Percentiles rank a stretch among this genome's conserved stretches.
Conservation (phyloP, 176 grass and related monocot genomes). For the Oryza rufipogon region DNA sequence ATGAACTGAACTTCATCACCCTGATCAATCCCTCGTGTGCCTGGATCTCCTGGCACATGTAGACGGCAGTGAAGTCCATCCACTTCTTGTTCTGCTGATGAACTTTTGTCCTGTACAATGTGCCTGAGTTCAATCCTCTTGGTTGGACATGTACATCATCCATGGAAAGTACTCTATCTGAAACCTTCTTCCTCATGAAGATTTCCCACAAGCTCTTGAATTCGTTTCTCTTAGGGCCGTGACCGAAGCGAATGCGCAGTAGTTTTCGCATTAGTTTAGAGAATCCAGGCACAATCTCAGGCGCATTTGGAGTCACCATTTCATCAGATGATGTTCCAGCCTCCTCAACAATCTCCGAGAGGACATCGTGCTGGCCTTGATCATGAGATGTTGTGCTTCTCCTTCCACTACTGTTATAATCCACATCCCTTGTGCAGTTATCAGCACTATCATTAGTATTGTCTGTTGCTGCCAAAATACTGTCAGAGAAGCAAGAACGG, state of each 20-base stretch:
- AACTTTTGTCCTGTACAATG: constrained; percentile 47
- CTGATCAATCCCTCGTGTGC: constrained; percentile 73
- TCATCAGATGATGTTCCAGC: constrained; percentile 37
- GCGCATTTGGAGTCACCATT: constrained; percentile 40
- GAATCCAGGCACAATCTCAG: constrained; percentile 43
- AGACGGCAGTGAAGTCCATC: constrained; percentile 76
- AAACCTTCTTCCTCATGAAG: constrained; percentile 42
- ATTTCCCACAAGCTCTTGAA: constrained; percentile 47
- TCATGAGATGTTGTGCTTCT: constrained; percentile 39
- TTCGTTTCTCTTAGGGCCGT: constrained; percentile 26
- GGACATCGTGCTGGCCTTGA: constrained; percentile 9
- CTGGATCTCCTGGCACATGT: constrained; percentile 73
- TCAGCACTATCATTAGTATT: not conserved
- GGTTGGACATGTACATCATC: constrained; percentile 18
- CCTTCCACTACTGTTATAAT: constrained; percentile 39
- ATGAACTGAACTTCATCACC: constrained; percentile 68
- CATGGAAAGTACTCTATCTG: constrained; percentile 29
- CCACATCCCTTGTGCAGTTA: constrained; percentile 45
- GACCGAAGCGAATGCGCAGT: constrained; percentile 27
- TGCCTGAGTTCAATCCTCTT: constrained; percentile 17
- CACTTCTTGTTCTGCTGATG: constrained; percentile 58
- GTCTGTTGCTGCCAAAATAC: not conserved
- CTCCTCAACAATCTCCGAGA: constrained; percentile 39
- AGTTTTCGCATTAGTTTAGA: constrained; percentile 42
- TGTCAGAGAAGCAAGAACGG: constrained; percentile 30